phyloP scores from a whole-genome alignment of 2,329 filamentous ascomycete genomes.

The Sordariomycetes sp. region DNA sequence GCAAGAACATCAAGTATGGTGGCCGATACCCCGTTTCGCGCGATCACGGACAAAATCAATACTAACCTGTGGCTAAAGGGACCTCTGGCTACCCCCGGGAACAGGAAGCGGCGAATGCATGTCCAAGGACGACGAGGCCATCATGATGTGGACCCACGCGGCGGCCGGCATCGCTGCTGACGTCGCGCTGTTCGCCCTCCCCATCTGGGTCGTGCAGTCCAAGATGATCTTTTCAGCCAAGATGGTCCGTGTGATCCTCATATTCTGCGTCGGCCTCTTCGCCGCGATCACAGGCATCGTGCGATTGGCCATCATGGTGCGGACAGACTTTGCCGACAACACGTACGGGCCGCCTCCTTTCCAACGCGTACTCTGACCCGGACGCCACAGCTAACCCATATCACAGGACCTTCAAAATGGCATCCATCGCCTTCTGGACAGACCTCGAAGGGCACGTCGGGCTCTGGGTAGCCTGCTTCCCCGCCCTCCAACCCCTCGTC shows the following conservation, averaged over 20 bases:
- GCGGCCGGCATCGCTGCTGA: slow-evolving; percentile 21
- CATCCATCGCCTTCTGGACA: slow-evolving; percentile 24
- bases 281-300: slow-evolving; percentile 24
- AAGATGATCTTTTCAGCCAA: slow-evolving; percentile 23
- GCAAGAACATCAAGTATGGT: slow-evolving; percentile 12
- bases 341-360: slow-evolving; percentile 16
- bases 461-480: slow-evolving; percentile 30
- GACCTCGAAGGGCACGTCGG: slow-evolving; percentile 28
- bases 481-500: slow-evolving; percentile 25
- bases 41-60: background rate
- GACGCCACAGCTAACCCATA: background rate
- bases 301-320: slow-evolving; percentile 23
- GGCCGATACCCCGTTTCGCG: background rate
- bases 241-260: slow-evolving; percentile 20
- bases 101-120: slow-evolving; percentile 15
- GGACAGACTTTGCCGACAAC: slow-evolving; percentile 16
- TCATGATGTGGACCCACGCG: slow-evolving; percentile 22
- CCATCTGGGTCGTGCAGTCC: slow-evolving; percentile 23
- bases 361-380: background rate
- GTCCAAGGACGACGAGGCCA: slow-evolving; percentile 10
- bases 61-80: background rate
- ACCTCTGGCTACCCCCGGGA: slow-evolving; percentile 12
- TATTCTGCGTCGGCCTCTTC: slow-evolving; percentile 26
- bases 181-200: slow-evolving; percentile 19
- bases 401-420: slow-evolving; percentile 24